These are phyloP conservation scores for Carex arenaria DNA, from an alignment of 202 grass and related monocot genomes.

Conservation along the genomic window DNA sequence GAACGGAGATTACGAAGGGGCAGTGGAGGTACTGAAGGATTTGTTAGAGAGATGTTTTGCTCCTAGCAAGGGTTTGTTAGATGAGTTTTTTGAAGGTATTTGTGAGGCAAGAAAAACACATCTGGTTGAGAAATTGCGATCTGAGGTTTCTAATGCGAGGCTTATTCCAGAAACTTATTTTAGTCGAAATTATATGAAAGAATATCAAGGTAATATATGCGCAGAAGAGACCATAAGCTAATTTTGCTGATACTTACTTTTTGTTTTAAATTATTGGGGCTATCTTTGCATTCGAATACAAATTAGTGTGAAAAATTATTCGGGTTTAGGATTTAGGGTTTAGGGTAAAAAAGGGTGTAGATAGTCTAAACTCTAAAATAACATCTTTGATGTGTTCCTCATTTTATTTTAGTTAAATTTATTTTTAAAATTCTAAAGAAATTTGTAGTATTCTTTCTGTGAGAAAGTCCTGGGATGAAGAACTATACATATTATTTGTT, in stretches of 20 bases:
- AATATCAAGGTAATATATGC: not conserved
- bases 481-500: not conserved
- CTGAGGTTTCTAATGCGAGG: constrained; percentile 20
- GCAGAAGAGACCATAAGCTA: not conserved
- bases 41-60: constrained; percentile 51
- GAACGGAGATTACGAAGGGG: constrained; percentile 84
- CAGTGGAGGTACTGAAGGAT: constrained; percentile 56
- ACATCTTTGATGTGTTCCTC: not conserved
- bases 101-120: constrained; percentile 41
- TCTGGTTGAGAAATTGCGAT: constrained; percentile 43
- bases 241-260: not conserved
- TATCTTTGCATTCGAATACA: not conserved
- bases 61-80: constrained; percentile 50
- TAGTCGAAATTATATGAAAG: constrained; percentile 30
- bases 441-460: not conserved
- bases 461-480: not conserved
- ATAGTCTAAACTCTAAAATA: not conserved
- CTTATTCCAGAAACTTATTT: constrained; percentile 58
- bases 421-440: not conserved
- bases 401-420: not conserved
- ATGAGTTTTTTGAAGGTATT: constrained; percentile 60
- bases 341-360: not conserved
- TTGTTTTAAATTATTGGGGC: not conserved
- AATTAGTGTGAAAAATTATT: not conserved
- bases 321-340: no score